Percentiles rank a stretch among this genome's conserved stretches.
These are phyloP conservation scores for Jackrogersella minutella DNA, from an alignment of 495 filamentous ascomycete genomes.

Conservation along the genomic window DNA sequence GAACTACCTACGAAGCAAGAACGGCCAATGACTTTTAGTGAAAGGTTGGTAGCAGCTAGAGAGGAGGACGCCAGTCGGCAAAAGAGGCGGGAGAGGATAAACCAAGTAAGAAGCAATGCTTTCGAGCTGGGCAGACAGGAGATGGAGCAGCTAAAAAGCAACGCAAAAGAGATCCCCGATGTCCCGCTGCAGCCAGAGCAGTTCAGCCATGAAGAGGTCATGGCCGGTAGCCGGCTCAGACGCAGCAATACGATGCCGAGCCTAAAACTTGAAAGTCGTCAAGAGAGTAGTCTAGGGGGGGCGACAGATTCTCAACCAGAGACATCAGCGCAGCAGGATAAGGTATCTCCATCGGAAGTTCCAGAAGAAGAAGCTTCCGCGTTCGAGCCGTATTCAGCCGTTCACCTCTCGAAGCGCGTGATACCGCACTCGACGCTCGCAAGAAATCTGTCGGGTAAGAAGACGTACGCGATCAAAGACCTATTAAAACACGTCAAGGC, in stretches of 20 bases:
- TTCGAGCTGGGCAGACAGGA: slow-evolving; percentile 75
- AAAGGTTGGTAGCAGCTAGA: slow-evolving; percentile 77
- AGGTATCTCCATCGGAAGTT: slow-evolving; percentile 41
- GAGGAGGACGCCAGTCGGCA: slow-evolving; percentile 64
- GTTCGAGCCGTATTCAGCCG: slow-evolving; percentile 86
- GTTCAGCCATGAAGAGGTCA: slow-evolving; percentile 70
- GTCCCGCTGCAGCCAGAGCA: slow-evolving; percentile 56
- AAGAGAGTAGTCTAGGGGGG: slow-evolving; percentile 21
- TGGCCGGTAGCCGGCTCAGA: slow-evolving; percentile 55
- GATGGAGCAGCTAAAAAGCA: slow-evolving; percentile 69
- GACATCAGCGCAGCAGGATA: slow-evolving; percentile 21
- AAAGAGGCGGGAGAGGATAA: slow-evolving; percentile 62
- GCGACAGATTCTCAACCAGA: slow-evolving; percentile 30
- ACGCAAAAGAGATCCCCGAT: slow-evolving; percentile 63
- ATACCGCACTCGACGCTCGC: slow-evolving; percentile 81
- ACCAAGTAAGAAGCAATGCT: slow-evolving; percentile 68
- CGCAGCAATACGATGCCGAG: slow-evolving; percentile 64
- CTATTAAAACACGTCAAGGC: slow-evolving; percentile 81
- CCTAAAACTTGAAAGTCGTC: slow-evolving; percentile 44
- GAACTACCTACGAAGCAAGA: slow-evolving; percentile 39
- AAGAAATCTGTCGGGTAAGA: slow-evolving; percentile 78
- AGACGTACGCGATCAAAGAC: slow-evolving; percentile 78
- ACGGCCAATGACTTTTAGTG: slow-evolving; percentile 79
- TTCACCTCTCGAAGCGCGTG: slow-evolving; percentile 86
- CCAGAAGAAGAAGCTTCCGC: slow-evolving; percentile 53